These are phyloP conservation scores for Aeschynomene evenia DNA, from an alignment of 306 rosid species.

Conservation along the genomic window DNA sequence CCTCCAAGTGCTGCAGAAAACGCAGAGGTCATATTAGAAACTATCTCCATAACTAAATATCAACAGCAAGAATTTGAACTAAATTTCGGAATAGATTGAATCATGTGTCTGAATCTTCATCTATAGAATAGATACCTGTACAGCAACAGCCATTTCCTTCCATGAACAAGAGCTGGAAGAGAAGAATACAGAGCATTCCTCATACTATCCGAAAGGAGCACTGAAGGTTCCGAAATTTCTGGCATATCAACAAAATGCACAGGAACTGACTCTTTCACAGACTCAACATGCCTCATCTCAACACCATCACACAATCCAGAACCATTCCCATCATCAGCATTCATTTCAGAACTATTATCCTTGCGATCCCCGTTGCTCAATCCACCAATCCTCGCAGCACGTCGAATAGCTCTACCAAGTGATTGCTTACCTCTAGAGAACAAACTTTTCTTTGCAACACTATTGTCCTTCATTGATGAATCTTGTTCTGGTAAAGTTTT, in stretches of 20 bases:
- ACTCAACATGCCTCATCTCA: constrained; percentile 54
- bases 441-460: constrained; percentile 59
- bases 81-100: neutral
- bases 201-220: constrained; percentile 58
- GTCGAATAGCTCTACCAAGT: constrained; percentile 55
- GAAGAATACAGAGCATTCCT: constrained; percentile 64
- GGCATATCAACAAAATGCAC: constrained; percentile 43
- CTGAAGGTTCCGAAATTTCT: constrained; percentile 74
- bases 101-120: constrained; percentile 4
- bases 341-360: constrained; percentile 44
- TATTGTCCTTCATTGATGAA: constrained; percentile 46
- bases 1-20: constrained; percentile 74
- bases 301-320: constrained; percentile 37
- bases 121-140: constrained; percentile 59
- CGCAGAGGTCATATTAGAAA: neutral
- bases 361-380: constrained; percentile 47
- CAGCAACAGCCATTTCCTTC: constrained; percentile 84
- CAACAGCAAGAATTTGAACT: neutral
- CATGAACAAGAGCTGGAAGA: constrained; percentile 83
- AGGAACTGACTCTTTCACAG: constrained; percentile 32
- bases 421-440: constrained; percentile 75
- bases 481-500: constrained; percentile 32
- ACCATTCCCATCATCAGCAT: constrained; percentile 41
- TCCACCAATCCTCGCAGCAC: constrained; percentile 61
- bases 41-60: neutral